These are phyloP conservation scores for Abelmoschus esculentus DNA, from an alignment of 345 rosid species.

Conservation along the genomic window DNA sequence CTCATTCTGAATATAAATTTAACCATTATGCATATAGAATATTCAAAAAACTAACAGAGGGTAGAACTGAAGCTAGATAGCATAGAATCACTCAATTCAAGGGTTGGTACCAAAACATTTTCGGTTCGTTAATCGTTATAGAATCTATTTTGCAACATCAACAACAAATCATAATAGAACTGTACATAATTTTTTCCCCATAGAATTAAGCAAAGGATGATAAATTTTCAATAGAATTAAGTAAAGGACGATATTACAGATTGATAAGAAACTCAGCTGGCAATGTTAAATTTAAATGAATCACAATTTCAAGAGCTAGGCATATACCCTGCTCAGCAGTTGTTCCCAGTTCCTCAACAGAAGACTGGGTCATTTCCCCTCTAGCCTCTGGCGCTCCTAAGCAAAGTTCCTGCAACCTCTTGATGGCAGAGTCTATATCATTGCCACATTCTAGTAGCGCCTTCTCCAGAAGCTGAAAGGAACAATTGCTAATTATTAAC, in stretches of 20 bases:
- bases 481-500: background rate
- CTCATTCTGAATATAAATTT: background rate
- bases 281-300: background rate
- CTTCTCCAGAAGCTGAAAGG: slow-evolving; percentile 46
- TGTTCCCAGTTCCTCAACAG: slow-evolving; percentile 21
- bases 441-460: slow-evolving; percentile 40
- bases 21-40: background rate
- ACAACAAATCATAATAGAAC: background rate
- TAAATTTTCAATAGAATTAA: background rate
- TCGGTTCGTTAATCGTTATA: background rate
- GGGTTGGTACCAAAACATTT: background rate
- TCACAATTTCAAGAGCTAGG: background rate
- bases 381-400: slow-evolving; percentile 28
- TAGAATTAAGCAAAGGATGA: background rate
- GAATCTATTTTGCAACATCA: background rate
- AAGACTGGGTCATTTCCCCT: slow-evolving; percentile 14
- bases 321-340: slow-evolving; percentile 29
- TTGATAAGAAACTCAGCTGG: background rate
- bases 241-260: background rate
- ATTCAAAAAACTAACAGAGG: background rate
- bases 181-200: background rate
- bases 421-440: slow-evolving; percentile 61
- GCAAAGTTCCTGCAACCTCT: slow-evolving; percentile 50
- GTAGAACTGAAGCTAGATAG: background rate
- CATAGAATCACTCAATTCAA: background rate